A percentile compares a stretch with the other conserved stretches of the same genome.
phyloP scores from a whole-genome alignment of 139 green algal species.

The Prasinococcaceae sp. region DNA sequence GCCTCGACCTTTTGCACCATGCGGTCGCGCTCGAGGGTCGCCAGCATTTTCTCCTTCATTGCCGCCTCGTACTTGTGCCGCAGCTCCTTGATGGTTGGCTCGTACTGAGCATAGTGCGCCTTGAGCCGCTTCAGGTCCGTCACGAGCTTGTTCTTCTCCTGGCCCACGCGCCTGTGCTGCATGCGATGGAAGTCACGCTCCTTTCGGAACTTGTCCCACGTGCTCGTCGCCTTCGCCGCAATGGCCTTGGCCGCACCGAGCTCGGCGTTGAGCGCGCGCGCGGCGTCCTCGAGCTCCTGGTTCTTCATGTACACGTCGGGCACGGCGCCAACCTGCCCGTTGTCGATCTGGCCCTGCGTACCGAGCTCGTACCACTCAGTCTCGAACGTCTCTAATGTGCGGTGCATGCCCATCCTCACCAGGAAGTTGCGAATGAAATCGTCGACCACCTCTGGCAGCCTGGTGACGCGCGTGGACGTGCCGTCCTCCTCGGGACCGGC shows the following conservation, averaged over 20 bases:
- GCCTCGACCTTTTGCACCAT: conserved; percentile 21
- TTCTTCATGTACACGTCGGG: conserved; percentile 56
- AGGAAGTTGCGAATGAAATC: conserved; percentile 80
- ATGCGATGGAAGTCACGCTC: conserved; percentile 77
- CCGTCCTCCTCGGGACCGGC: not conserved
- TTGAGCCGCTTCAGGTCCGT: conserved; percentile 61
- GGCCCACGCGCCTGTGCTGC: conserved; percentile 73
- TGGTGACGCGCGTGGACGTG: not conserved
- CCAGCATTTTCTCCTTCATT: conserved; percentile 75
- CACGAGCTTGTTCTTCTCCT: conserved; percentile 79
- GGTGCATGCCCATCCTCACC: conserved; percentile 47
- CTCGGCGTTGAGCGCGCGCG: conserved; percentile 9
- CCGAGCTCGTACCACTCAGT: conserved; percentile 75
- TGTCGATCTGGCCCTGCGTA: conserved; percentile 27
- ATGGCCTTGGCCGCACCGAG: not conserved
- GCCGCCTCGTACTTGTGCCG: conserved; percentile 64
- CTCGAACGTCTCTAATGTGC: conserved; percentile 62
- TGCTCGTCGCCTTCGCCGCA: conserved; percentile 24
- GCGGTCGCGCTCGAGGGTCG: conserved; percentile 22
- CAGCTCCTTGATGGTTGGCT: conserved; percentile 70
- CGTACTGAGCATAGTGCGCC: conserved; percentile 62
- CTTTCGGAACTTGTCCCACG: conserved; percentile 58
- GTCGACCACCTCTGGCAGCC: conserved; percentile 55
- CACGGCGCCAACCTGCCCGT: conserved; percentile 25
- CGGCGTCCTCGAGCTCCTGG: conserved; percentile 39